These are phyloP conservation scores for Calocybe gangraenosa DNA, from an alignment of 768 basidiomycete species.

Conservation along the genomic window DNA sequence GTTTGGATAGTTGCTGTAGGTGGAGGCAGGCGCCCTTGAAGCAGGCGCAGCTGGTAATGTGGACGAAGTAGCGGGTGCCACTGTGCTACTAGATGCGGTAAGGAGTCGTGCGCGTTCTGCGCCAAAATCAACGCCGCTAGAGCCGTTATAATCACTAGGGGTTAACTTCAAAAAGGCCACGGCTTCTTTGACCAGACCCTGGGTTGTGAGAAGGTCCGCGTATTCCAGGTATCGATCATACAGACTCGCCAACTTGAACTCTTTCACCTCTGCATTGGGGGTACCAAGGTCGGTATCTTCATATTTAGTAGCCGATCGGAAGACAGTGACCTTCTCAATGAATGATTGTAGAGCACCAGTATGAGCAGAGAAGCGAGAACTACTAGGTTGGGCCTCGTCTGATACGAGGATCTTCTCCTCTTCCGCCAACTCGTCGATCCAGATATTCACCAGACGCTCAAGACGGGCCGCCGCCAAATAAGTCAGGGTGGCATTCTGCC, in stretches of 20 bases:
- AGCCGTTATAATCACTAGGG: conserved; percentile 73
- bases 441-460: conserved; percentile 85
- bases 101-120: conserved; percentile 36
- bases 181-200: conserved; percentile 86
- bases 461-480: conserved; percentile 89
- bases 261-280: conserved; percentile 43
- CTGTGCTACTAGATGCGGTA: conserved; percentile 23
- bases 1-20: conserved; percentile 20
- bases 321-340: conserved; percentile 94
- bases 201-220: conserved; percentile 84
- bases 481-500: conserved; percentile 88
- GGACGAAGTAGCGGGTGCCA: conserved; percentile 17
- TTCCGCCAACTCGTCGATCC: conserved; percentile 85
- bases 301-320: conserved; percentile 83
- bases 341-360: conserved; percentile 88
- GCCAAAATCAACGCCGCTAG: conserved; percentile 34
- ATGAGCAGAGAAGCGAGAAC: conserved; percentile 72
- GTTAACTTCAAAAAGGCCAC: conserved; percentile 74
- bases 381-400: conserved; percentile 33
- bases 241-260: conserved; percentile 78
- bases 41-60: conserved; percentile 15
- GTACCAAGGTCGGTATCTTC: conserved; percentile 65
- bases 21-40: conserved; percentile 16
- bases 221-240: conserved; percentile 97
- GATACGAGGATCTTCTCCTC: conserved; percentile 62